phyloP scores from a whole-genome alignment of 352 stramenopile genomes.

The Globisporangium acanthophoron region DNA sequence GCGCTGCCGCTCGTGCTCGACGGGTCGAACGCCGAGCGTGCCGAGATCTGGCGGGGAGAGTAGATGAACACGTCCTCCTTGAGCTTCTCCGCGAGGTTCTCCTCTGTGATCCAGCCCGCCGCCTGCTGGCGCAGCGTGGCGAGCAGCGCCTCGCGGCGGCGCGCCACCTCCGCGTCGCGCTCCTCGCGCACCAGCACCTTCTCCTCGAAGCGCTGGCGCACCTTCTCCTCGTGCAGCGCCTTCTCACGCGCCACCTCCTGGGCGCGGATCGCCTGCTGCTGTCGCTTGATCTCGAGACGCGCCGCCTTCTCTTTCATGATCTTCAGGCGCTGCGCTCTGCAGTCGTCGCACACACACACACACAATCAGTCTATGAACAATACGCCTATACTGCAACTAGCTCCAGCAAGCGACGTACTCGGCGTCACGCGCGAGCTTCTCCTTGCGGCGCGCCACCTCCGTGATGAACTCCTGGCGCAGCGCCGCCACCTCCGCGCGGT shows the following conservation, averaged over 20 bases:
- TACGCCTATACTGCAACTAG: background rate
- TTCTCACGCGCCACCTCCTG: conserved; percentile 80
- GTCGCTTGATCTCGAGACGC: conserved; percentile 82
- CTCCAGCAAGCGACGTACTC: conserved; percentile 35
- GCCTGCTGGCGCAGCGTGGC: conserved; percentile 55
- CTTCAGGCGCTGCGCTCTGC: conserved; percentile 64
- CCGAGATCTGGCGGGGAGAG: conserved; percentile 65
- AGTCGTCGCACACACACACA: background rate
- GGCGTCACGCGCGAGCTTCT: conserved; percentile 81
- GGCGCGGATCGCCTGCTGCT: conserved; percentile 79
- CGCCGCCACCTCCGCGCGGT: conserved; percentile 56
- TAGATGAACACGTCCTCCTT: conserved; percentile 85
- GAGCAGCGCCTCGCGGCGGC: conserved; percentile 64
- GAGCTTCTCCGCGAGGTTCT: conserved; percentile 74
- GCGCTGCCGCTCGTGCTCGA: conserved; percentile 59
- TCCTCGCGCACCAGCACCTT: conserved; percentile 72
- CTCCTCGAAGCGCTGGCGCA: conserved; percentile 75
- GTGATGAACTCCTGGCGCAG: conserved; percentile 74
- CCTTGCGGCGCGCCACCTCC: conserved; percentile 57
- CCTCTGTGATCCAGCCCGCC: conserved; percentile 60
- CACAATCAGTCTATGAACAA: too few species aligned
- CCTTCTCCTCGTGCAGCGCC: conserved; percentile 68
- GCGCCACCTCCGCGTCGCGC: conserved; percentile 49
- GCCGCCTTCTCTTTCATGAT: conserved; percentile 87
- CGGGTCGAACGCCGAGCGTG: conserved; percentile 63